Base-by-base conservation (phyloP, 495 filamentous ascomycete genomes). In the Penicillium parvum region DNA sequence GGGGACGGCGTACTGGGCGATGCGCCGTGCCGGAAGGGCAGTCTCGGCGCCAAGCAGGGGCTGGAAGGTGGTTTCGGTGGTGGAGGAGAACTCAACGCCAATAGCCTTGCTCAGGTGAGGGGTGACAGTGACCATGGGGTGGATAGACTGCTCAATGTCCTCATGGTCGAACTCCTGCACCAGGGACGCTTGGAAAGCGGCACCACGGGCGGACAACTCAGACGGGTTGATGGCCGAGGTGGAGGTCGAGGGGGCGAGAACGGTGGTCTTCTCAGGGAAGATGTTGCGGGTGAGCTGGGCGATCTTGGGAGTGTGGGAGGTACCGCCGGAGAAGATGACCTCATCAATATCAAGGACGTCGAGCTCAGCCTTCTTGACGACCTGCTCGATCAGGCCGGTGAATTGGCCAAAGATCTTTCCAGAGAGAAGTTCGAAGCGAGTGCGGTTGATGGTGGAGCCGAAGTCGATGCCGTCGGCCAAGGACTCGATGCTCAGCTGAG, bases 121-220 rank as follows among this genome's bases (percentile, higher is more conserved):
- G 21, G 91, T 90, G 12, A 87, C 90, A 11, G 92, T 97, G 38
- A 98, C 89, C 59, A 88, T 85, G 25, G 92, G 88, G 74, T 98
- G 92, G 28, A 88, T 94, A 8, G 87, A 94, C 68, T 96, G 88
- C 58, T 90, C 86, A 50, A 98, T 95, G 60, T 98, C 94, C 40
- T 90, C 87, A 40, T 76, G 69, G 39, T 97, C 92, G 63, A 92
- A 97, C 60, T 90, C 90, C 58, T 86, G 80, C 59, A 98, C 86
- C 35, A 98, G 69, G 35, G 84, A 90, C 12, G 92, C 92, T 73
- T 98, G 92, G 57, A 97, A 87, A 22, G 92, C 91, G 45, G 94
- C 92, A 55, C 92, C 92, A 43, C 92, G 79, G 37, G 88, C 86
- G 46, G 84, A 72, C 32, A 96, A 78, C 64, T 96, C 90, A 11